Conservation (phyloP, 2,329 filamentous ascomycete genomes). For the Nigrospora sphaerica region DNA sequence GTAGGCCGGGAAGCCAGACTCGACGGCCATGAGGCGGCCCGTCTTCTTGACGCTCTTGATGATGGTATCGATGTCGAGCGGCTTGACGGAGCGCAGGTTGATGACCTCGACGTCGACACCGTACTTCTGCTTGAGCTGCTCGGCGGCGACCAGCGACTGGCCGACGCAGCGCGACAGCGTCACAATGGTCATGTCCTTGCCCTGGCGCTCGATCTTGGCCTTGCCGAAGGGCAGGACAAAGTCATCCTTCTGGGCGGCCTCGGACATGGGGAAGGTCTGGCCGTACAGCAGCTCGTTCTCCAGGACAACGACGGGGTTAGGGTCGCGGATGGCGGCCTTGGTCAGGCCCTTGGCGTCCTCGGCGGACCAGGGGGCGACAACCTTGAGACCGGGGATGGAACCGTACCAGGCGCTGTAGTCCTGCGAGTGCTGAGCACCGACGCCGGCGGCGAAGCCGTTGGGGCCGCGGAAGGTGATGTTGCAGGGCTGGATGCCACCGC, state of each 20-base stretch:
- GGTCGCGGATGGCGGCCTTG: slow-evolving; percentile 96
- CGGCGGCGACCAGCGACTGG: slow-evolving; percentile 80
- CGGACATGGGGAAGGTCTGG: slow-evolving; percentile 92
- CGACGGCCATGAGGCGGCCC: slow-evolving; percentile 79
- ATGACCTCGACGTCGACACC: slow-evolving; percentile 93
- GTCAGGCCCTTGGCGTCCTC: slow-evolving; percentile 98
- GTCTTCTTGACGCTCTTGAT: slow-evolving; percentile 99
- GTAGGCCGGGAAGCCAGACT: slow-evolving; percentile 94
- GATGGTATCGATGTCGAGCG: slow-evolving; percentile 89
- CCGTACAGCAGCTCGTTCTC: slow-evolving; percentile 93
- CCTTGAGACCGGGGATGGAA: slow-evolving; percentile 94
- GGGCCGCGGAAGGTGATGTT: slow-evolving; percentile 99
- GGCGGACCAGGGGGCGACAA: slow-evolving; percentile 90
- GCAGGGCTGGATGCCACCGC: slow-evolving; percentile 97
- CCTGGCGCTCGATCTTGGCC: slow-evolving; percentile 95
- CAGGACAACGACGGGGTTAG: slow-evolving; percentile 89
- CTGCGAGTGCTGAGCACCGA: slow-evolving; percentile 96
- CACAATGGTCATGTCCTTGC: slow-evolving; percentile 94
- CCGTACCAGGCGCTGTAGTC: slow-evolving; percentile 99
- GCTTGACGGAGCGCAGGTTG: slow-evolving; percentile 97
- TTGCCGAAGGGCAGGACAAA: slow-evolving; percentile 97
- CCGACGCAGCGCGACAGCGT: slow-evolving; percentile 92
- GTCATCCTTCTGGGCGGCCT: slow-evolving; percentile 90
- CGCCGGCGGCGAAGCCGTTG: slow-evolving; percentile 95
- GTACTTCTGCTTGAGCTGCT: slow-evolving; percentile 92